Evolutionary conservation across 805 yeast species (phyloP), one percentile per base, ranked within the genome.

Genomic region (Kazachstania psychrophila): DNA sequence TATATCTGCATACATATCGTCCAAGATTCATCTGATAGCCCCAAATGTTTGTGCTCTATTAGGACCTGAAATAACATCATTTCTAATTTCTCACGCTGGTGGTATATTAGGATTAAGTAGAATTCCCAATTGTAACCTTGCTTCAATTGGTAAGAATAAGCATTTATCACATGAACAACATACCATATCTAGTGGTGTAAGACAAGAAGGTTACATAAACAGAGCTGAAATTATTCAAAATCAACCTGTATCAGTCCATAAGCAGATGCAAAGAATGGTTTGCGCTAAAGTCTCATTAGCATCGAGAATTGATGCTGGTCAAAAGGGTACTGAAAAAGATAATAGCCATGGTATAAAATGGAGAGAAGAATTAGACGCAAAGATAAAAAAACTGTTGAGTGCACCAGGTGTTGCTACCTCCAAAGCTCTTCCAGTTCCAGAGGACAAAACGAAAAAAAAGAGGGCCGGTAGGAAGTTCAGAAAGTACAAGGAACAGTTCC

Each of bases 391-490:
- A 48, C 58, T 86, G 23, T 70, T 75, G 18, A 75, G 77, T 5
- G 92, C 96, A 0, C 96, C 97, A 0, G 81, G 77, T 16, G 68
- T 69, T 2, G 65, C 71, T 12, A 77, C 76, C 40, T 79, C 88
- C 0, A 69, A 87, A 33, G 86, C 86, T 0, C 57, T 77, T 5
- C 79, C 89, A 0, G 63, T 72, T 4, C 96, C 96, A 0, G 65
- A 73, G 13, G 95, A 87, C 38, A 70, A 69, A 37, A 74, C 77
- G 33, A 77, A 89, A 4, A 84, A 85, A 60, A 83, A 79, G 47
- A 68, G 98, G 48, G 96, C 94, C 2, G 98, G 98, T 1, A 66
- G 77, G 45, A 64, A 89, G 38, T 70, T 81, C 47, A 68, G 95
- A 34, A 87, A 86, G 58, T 71, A 75, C 64, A 86, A 84, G 56